Evolutionary conservation across 495 filamentous ascomycete species (phyloP).

Genomic region (Bryoglossum gracile): DNA sequence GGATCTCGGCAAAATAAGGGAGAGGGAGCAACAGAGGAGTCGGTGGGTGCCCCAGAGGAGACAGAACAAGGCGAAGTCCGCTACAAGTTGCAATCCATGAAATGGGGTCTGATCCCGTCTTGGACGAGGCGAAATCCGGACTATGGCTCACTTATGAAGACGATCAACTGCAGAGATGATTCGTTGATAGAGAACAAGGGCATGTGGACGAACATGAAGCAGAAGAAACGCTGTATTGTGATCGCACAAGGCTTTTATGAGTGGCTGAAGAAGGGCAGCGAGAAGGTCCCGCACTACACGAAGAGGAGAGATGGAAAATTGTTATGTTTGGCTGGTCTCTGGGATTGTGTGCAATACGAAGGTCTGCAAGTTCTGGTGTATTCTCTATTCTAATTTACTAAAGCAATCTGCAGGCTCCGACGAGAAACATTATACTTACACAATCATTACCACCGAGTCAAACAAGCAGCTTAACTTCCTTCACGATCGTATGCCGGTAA

Average conservation of each 20-base stretch:
- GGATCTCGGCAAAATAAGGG: conserved; percentile 22
- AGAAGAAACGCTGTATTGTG: conserved; percentile 78
- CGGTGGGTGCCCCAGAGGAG: conserved; percentile 12
- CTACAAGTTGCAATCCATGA: conserved; percentile 86
- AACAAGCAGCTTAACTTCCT: conserved; percentile 74
- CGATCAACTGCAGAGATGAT: conserved; percentile 94
- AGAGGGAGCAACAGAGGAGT: conserved; percentile 12
- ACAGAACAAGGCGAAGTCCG: conserved; percentile 29
- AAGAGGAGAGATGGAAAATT: conserved; percentile 73
- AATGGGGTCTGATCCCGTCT: conserved; percentile 86
- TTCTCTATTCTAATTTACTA: conserved; percentile 4
- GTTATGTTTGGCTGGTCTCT: conserved; percentile 87
- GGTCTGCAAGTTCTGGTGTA: too few species aligned
- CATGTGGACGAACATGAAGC: conserved; percentile 91
- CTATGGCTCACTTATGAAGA: conserved; percentile 69
- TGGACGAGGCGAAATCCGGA: conserved; percentile 81
- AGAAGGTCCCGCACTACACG: conserved; percentile 75
- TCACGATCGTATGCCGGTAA: conserved; percentile 93
- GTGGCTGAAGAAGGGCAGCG: conserved; percentile 83
- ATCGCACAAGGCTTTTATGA: conserved; percentile 92
- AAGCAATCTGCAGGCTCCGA: conserved; percentile 61
- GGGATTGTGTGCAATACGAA: conserved; percentile 81
- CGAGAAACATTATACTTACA: conserved; percentile 75
- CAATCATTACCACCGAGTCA: conserved; percentile 83
- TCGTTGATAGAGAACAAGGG: conserved; percentile 67